These are phyloP conservation scores for Huntiella bhutanensis DNA, from an alignment of 2,329 filamentous ascomycete genomes.

Conservation along the genomic window DNA sequence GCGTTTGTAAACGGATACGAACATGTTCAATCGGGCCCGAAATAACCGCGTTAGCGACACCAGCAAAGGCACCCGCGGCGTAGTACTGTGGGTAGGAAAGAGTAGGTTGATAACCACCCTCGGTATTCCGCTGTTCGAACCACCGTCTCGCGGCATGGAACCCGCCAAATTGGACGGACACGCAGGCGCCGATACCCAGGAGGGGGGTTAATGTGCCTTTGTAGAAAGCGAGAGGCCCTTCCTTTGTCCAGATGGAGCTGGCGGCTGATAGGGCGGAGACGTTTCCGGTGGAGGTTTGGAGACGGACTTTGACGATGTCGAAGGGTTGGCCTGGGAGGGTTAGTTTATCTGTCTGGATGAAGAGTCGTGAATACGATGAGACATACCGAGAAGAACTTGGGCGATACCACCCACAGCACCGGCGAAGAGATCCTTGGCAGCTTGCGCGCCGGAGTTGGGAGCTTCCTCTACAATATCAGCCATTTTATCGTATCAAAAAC, in stretches of 20 bases:
- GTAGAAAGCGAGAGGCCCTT: slow-evolving; percentile 87
- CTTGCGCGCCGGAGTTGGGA: slow-evolving; percentile 29
- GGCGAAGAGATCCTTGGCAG: slow-evolving; percentile 75
- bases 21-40: slow-evolving; percentile 93
- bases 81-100: slow-evolving; percentile 80
- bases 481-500: slow-evolving; percentile 4
- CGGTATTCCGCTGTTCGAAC: slow-evolving; percentile 60
- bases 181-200: slow-evolving; percentile 89
- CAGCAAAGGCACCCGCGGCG: slow-evolving; percentile 75
- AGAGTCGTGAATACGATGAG: background rate
- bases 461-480: slow-evolving; percentile 6
- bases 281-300: slow-evolving; percentile 78
- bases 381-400: slow-evolving; percentile 76
- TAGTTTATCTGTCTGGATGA: background rate
- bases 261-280: slow-evolving; percentile 63
- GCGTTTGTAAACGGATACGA: slow-evolving; percentile 85
- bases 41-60: slow-evolving; percentile 71
- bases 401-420: slow-evolving; percentile 84
- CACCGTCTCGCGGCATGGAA: slow-evolving; percentile 83
- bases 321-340: slow-evolving; percentile 40
- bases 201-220: slow-evolving; percentile 92
- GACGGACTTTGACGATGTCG: slow-evolving; percentile 93
- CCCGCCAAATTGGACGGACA: slow-evolving; percentile 94
- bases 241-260: slow-evolving; percentile 64
- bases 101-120: slow-evolving; percentile 29